These are phyloP conservation scores for Cryptococcus sp. DNA, from an alignment of 1,284 basidiomycete genomes.

Conservation along the genomic window DNA sequence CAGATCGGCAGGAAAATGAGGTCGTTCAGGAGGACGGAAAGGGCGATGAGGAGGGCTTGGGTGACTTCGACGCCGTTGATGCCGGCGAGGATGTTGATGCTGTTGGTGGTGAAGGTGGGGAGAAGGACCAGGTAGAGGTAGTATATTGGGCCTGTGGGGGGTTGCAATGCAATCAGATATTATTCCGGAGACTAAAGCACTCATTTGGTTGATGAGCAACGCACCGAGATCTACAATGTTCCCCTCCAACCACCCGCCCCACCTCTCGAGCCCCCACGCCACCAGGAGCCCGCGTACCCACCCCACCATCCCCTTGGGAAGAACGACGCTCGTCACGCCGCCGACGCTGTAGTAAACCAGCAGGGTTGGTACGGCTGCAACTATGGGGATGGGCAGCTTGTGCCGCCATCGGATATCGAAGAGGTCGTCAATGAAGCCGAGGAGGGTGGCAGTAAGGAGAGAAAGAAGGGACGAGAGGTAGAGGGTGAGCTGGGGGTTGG, in stretches of 20 bases:
- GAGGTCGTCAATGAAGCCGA: conserved; percentile 95
- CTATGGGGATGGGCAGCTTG: conserved; percentile 94
- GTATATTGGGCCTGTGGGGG: conserved; percentile 73
- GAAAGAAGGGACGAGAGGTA: conserved; percentile 91
- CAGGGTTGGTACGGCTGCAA: conserved; percentile 89
- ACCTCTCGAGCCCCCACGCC: conserved; percentile 10
- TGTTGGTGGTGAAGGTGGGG: conserved; percentile 95
- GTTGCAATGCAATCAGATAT: neutral
- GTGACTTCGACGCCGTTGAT: conserved; percentile 94
- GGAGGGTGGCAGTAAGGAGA: conserved; percentile 82
- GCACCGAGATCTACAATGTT: conserved; percentile 82
- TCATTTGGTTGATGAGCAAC: conserved; percentile 30
- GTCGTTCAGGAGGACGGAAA: conserved; percentile 89
- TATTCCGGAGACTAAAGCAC: conserved; percentile 1
- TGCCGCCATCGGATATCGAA: conserved; percentile 99
- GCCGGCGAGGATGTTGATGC: conserved; percentile 97
- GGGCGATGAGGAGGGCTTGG: conserved; percentile 87
- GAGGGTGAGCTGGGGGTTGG: conserved; percentile 65
- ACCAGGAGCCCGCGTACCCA: conserved; percentile 51
- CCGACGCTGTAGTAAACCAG: conserved; percentile 94
- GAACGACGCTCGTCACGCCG: conserved; percentile 90
- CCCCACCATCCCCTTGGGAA: conserved; percentile 72
- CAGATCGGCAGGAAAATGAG: conserved; percentile 75
- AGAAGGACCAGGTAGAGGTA: conserved; percentile 95
- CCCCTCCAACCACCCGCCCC: conserved; percentile 49